Conservation (phyloP, 495 filamentous ascomycete species). For the Xylaria venustula region DNA sequence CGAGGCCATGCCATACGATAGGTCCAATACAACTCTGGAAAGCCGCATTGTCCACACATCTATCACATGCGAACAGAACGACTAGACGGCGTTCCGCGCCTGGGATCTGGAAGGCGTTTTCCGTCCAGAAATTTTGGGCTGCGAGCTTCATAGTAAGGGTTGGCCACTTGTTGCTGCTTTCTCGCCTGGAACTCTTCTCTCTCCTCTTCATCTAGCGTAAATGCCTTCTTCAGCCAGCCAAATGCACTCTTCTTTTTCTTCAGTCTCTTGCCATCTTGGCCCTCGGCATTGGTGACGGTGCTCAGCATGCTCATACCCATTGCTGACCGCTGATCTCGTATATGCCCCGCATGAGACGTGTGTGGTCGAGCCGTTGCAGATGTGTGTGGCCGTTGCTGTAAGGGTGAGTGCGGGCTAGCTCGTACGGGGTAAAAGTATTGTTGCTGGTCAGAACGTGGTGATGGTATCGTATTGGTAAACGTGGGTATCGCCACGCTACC, state of each 20-base stretch:
- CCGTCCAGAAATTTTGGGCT: constrained; percentile 46
- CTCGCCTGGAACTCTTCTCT: constrained; percentile 49
- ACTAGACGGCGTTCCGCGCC: constrained; percentile 6
- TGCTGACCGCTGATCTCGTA: constrained; percentile 45
- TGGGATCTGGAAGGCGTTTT: constrained; percentile 29
- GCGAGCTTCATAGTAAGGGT: constrained; percentile 42
- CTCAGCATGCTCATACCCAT: constrained; percentile 55
- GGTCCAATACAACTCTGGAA: not conserved
- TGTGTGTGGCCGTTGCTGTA: constrained; percentile 56
- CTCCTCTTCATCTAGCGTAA: constrained; percentile 56
- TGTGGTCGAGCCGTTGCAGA: constrained; percentile 30
- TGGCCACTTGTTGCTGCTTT: constrained; percentile 35
- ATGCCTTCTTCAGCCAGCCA: constrained; percentile 60
- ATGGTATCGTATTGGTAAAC: constrained; percentile 41
- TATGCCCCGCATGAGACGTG: constrained; percentile 23
- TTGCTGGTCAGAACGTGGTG: constrained; percentile 48
- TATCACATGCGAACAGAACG: constrained; percentile 3
- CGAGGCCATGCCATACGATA: not conserved
- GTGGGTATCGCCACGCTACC: constrained; percentile 35
- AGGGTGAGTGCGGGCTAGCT: constrained; percentile 54
- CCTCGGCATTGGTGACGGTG: constrained; percentile 28
- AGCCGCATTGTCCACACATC: not conserved
- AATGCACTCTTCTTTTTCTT: constrained; percentile 61
- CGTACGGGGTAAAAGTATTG: constrained; percentile 54
- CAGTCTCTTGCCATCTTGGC: constrained; percentile 33